A percentile compares a stretch with the other conserved stretches of the same genome.
These are phyloP conservation scores for Aspergillus carbonarius DNA, from an alignment of 2,329 filamentous ascomycete species.

Conservation along the genomic window DNA sequence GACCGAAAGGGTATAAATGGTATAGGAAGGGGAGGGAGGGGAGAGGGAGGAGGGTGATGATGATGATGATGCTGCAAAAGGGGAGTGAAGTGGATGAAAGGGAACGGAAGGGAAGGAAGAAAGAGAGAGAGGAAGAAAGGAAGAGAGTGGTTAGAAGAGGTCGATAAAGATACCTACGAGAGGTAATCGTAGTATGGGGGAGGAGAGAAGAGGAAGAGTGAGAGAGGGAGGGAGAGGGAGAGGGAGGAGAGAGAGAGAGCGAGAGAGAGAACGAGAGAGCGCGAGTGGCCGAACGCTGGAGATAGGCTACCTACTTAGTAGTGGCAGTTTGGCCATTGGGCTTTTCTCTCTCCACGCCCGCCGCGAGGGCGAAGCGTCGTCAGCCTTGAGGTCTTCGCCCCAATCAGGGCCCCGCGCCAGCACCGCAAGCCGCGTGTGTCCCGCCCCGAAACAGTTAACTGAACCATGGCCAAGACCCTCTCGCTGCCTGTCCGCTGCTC, in stretches of 20 bases:
- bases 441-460: conserved; percentile 29
- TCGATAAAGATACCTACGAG: neutral
- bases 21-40: neutral
- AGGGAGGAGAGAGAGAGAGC: conserved; percentile 8
- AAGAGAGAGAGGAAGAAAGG: conserved; percentile 12
- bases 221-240: conserved; percentile 11
- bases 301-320: no score
- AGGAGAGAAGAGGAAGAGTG: neutral
- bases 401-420: conserved; percentile 35
- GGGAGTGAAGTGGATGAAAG: conserved; percentile 11
- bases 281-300: neutral
- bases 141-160: conserved; percentile 4
- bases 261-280: neutral
- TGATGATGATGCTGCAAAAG: neutral
- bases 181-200: neutral
- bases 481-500: conserved; percentile 7
- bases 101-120: conserved; percentile 12
- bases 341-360: conserved; percentile 22
- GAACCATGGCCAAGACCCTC: conserved; percentile 32
- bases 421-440: conserved; percentile 38
- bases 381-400: conserved; percentile 33
- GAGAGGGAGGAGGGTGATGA: neutral
- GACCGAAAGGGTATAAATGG: conserved; percentile 1
- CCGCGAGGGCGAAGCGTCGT: conserved; percentile 34
- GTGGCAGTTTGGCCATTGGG: conserved; percentile 4